phyloP scores from a whole-genome alignment of 176 grass and related monocot species.

The Lolium multiflorum region DNA sequence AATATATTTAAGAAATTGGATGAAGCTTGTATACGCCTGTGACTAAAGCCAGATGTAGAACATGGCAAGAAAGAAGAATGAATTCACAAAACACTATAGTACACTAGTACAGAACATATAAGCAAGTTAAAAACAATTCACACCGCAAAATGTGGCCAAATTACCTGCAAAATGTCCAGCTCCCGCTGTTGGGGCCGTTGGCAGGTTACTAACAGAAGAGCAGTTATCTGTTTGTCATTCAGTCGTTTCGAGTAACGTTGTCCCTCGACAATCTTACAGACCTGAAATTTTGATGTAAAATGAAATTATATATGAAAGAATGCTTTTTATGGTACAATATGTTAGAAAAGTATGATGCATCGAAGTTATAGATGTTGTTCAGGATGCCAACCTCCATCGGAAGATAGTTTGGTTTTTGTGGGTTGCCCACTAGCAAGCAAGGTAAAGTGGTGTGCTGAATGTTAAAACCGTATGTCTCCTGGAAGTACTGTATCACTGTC shows the following conservation, averaged over 20 bases:
- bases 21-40: neutral
- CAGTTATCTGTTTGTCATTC: constrained; percentile 75
- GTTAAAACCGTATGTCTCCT: constrained; percentile 68
- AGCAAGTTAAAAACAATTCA: neutral
- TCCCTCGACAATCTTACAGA: constrained; percentile 75
- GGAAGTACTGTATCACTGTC: constrained; percentile 67
- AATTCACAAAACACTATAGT: constrained; percentile 17
- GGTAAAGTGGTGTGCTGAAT: constrained; percentile 70
- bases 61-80: neutral
- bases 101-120: neutral
- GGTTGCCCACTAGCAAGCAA: constrained; percentile 80
- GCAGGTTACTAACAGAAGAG: constrained; percentile 72
- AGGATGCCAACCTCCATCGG: constrained; percentile 66
- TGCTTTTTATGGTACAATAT: neutral
- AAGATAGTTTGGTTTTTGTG: constrained; percentile 71
- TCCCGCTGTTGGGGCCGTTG: constrained; percentile 64
- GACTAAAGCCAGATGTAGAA: neutral
- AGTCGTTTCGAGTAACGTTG: constrained; percentile 74
- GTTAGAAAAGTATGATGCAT: neutral
- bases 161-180: constrained; percentile 69
- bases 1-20: neutral
- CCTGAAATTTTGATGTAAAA: constrained; percentile 43
- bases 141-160: neutral
- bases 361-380: neutral
- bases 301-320: neutral